phyloP scores from a whole-genome alignment of 2,329 filamentous ascomycete genomes.

The Verticillium isaacii region DNA sequence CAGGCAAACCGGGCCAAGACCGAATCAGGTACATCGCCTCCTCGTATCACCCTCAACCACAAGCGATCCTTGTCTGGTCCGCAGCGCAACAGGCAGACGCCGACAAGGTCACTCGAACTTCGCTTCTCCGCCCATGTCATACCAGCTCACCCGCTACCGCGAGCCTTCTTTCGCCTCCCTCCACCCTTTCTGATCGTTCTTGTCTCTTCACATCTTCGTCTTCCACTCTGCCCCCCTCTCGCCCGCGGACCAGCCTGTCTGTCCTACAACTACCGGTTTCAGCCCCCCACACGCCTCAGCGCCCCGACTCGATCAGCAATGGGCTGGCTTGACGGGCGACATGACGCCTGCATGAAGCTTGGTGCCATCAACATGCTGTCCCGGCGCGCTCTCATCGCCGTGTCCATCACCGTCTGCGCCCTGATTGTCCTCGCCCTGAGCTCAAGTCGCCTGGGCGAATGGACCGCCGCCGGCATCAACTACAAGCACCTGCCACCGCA shows the following conservation, averaged over 20 bases:
- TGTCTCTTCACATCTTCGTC: neutral
- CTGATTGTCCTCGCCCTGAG: constrained; percentile 26
- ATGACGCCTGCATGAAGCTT: constrained; percentile 8
- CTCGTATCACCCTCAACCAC: neutral
- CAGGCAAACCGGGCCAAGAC: neutral
- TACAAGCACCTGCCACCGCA: constrained; percentile 13
- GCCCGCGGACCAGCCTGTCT: too few relatives aligned
- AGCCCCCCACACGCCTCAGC: neutral
- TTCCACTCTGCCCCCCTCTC: neutral
- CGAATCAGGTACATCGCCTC: neutral
- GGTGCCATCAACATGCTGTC: constrained; percentile 18
- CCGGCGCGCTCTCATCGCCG: constrained; percentile 19
- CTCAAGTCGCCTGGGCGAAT: constrained; percentile 22
- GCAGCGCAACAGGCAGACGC: neutral
- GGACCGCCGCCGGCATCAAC: constrained; percentile 22
- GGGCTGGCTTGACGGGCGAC: constrained; percentile 2
- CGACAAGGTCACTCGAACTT: neutral
- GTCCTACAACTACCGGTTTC: neutral
- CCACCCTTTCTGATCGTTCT: neutral
- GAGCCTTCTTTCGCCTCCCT: neutral
- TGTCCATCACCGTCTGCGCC: constrained; percentile 21
- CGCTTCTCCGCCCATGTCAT: neutral
- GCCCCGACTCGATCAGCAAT: neutral
- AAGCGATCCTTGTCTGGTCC: neutral
- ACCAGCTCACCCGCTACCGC: neutral